Conservation (phyloP, 768 basidiomycete genomes). For the Leccinellum rugosiceps region DNA sequence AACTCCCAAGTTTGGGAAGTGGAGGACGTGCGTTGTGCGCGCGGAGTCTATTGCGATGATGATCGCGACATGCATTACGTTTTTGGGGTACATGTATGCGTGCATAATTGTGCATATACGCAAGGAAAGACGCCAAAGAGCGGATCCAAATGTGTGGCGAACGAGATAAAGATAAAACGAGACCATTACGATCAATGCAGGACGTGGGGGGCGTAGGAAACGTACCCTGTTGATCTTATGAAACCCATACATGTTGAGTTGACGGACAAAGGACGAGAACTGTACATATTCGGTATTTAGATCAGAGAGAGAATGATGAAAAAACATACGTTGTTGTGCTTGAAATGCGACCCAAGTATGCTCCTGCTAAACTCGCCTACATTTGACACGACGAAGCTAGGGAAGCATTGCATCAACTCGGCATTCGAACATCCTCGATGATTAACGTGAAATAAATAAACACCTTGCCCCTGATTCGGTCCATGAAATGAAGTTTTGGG, state of each 20-base stretch:
- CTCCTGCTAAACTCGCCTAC: conserved; percentile 83
- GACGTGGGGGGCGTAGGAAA: conserved; percentile 10
- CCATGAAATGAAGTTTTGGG: conserved; percentile 78
- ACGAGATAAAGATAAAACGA: conserved; percentile 1
- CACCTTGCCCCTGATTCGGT: conserved; percentile 74
- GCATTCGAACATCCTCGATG: not conserved
- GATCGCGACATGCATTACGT: not conserved
- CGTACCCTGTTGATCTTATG: conserved; percentile 87
- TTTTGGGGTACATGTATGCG: conserved; percentile 2
- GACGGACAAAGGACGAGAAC: conserved; percentile 94
- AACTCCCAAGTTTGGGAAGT: conserved; percentile 89
- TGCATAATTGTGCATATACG: conserved; percentile 1
- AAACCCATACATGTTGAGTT: conserved; percentile 96
- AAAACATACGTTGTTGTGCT: conserved; percentile 77
- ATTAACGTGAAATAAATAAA: not conserved
- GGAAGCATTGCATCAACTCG: not conserved
- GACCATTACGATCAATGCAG: conserved; percentile 11
- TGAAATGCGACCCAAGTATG: conserved; percentile 84
- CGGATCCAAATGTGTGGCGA: not conserved
- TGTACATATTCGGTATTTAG: conserved; percentile 30
- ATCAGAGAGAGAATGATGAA: conserved; percentile 19
- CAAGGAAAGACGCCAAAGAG: not conserved
- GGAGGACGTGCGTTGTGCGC: conserved; percentile 76
- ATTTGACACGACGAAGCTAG: conserved; percentile 78
- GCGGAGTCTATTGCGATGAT: conserved; percentile 55